These are phyloP conservation scores for Ogataea pilisensis DNA, from an alignment of 805 yeast genomes.

Conservation along the genomic window DNA sequence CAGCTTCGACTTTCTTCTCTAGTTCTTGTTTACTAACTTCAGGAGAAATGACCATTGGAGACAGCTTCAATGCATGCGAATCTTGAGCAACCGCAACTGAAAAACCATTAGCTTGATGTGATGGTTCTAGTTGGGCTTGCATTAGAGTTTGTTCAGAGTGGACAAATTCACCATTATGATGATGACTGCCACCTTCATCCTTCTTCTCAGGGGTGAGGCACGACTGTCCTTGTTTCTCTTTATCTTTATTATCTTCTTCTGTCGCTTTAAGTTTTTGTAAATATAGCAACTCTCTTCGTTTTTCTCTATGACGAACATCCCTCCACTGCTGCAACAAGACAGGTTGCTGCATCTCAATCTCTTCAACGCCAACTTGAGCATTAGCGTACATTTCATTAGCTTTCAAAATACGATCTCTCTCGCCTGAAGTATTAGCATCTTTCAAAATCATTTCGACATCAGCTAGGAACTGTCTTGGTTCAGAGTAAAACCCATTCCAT, in stretches of 20 bases:
- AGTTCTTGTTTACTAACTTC: slow-evolving; percentile 11
- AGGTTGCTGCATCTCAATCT: slow-evolving; percentile 59
- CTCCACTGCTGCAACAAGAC: slow-evolving; percentile 74
- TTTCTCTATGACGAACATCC: slow-evolving; percentile 64
- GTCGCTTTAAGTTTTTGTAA: slow-evolving; percentile 32
- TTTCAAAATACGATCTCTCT: slow-evolving; percentile 72
- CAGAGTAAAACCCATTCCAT: slow-evolving; percentile 95
- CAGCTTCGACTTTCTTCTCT: slow-evolving; percentile 13
- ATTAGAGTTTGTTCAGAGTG: slow-evolving; percentile 14
- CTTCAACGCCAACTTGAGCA: slow-evolving; percentile 94
- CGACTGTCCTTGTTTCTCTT: too few relatives aligned
- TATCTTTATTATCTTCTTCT: slow-evolving; percentile 16
- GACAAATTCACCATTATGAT: neutral
- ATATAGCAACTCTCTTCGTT: slow-evolving; percentile 44
- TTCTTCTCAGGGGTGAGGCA: too few relatives aligned
- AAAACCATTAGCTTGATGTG: slow-evolving; percentile 3
- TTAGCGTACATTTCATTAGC: slow-evolving; percentile 96
- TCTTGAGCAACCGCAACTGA: slow-evolving; percentile 2
- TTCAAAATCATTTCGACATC: slow-evolving; percentile 81
- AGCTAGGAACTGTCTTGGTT: slow-evolving; percentile 82
- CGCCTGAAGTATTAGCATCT: slow-evolving; percentile 72
- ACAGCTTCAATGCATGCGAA: slow-evolving; percentile 1
- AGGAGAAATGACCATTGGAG: slow-evolving; percentile 14
- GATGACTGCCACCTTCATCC: neutral
- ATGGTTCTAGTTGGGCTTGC: slow-evolving; percentile 18